Evolutionary conservation across 1,284 basidiomycete species (phyloP).

Genomic region (Blastosporella zonata): DNA sequence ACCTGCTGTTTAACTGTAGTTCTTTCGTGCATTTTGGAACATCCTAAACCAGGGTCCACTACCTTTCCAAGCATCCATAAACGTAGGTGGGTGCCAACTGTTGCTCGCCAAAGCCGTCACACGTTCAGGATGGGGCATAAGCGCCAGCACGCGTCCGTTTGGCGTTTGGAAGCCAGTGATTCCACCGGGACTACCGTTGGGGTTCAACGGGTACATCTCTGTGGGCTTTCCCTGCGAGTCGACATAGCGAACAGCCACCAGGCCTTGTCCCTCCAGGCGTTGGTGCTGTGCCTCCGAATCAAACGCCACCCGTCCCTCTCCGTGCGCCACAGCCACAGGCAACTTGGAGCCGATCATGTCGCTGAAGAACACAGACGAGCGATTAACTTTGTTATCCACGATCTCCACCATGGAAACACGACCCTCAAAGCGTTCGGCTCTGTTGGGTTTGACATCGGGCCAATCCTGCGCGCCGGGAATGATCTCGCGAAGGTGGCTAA

Average conservation of each 20-base stretch:
- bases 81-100: constrained; percentile 74
- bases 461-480: constrained; percentile 85
- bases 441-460: constrained; percentile 92
- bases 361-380: constrained; percentile 78
- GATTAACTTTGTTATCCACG: constrained; percentile 51
- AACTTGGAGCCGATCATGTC: constrained; percentile 87
- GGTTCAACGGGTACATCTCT: constrained; percentile 86
- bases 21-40: constrained; percentile 85
- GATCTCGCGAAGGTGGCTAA: constrained; percentile 83
- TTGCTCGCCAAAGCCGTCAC: constrained; percentile 77
- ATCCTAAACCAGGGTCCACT: constrained; percentile 93
- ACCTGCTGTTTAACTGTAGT: constrained; percentile 1
- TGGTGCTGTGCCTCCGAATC: constrained; percentile 36
- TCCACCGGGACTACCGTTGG: constrained; percentile 88
- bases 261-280: constrained; percentile 44
- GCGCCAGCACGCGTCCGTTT: constrained; percentile 83
- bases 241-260: constrained; percentile 77
- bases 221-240: constrained; percentile 68
- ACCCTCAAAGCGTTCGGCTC: constrained; percentile 89
- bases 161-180: constrained; percentile 88
- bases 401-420: constrained; percentile 83
- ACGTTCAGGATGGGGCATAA: constrained; percentile 97
- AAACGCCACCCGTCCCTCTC: constrained; percentile 89
- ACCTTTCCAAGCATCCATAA: constrained; percentile 60
- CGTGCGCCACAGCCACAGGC: constrained; percentile 94